These are phyloP conservation scores for Mimosa pudica DNA, from an alignment of 306 rosid genomes.

Conservation along the genomic window DNA sequence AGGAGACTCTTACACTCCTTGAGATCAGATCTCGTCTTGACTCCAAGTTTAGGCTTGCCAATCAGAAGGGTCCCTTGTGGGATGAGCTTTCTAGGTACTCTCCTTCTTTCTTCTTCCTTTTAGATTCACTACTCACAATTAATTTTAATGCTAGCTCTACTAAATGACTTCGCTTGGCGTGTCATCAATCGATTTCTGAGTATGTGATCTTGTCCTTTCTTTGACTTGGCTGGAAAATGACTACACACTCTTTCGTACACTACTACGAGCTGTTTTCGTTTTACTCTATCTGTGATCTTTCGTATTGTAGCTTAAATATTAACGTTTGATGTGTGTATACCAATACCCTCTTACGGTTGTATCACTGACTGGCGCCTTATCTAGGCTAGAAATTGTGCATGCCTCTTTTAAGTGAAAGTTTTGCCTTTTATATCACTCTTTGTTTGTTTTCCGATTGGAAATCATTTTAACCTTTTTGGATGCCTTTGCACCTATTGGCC, in stretches of 20 bases:
- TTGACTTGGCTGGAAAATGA: conserved; percentile 38
- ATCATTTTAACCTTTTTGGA: conserved; percentile 41
- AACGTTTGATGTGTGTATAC: conserved; percentile 11
- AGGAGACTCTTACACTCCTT: conserved; percentile 96
- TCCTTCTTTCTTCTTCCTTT: neutral
- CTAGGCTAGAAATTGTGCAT: conserved; percentile 57
- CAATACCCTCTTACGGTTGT: conserved; percentile 30
- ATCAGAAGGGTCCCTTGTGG: conserved; percentile 97
- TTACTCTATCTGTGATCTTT: conserved; percentile 19
- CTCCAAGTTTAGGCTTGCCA: conserved; percentile 87
- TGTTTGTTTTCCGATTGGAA: conserved; percentile 19
- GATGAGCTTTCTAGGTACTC: conserved; percentile 92
- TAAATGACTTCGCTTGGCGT: conserved; percentile 31
- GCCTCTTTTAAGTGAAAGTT: conserved; percentile 57
- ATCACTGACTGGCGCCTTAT: conserved; percentile 31
- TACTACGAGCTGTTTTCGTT: neutral
- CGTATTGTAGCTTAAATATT: conserved; percentile 24
- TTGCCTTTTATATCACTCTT: conserved; percentile 22
- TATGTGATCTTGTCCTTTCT: conserved; percentile 14
- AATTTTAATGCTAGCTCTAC: neutral
- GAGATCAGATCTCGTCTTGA: conserved; percentile 95
- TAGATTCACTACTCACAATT: neutral
- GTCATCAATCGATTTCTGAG: conserved; percentile 25
- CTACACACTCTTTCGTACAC: conserved; percentile 13
- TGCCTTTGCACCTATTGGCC: conserved; percentile 32